Percentiles rank a stretch among this genome's conserved stretches.
phyloP scores from a whole-genome alignment of 1,284 basidiomycete species.

The Moniliella sp. region DNA sequence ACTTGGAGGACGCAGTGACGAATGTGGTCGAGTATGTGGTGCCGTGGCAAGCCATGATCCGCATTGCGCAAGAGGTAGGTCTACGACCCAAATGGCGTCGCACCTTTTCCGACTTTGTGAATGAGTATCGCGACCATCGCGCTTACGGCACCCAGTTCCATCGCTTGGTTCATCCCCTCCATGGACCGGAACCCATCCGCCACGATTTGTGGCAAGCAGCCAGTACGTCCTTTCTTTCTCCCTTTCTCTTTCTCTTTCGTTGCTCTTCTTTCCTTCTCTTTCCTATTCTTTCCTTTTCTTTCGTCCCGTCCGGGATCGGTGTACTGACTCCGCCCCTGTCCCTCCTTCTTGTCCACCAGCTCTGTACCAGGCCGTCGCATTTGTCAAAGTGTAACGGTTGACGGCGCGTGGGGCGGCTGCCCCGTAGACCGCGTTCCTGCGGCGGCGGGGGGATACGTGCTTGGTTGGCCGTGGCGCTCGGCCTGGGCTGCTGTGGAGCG shows the following conservation, averaged over 20 bases:
- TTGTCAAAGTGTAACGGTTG: no score
- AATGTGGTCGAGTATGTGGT: constrained; percentile 83
- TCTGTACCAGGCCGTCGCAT: no score
- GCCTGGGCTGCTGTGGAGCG: no score
- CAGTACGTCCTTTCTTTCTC: constrained; percentile 4
- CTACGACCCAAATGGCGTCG: constrained; percentile 56
- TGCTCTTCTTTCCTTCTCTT: constrained; percentile 5
- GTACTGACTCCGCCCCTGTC: no score
- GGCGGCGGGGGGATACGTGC: no score
- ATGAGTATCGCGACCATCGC: constrained; percentile 7
- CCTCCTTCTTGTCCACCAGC: no score
- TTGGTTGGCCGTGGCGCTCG: no score
- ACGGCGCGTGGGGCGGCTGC: no score
- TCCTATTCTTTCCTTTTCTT: no score
- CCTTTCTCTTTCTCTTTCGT: background rate
- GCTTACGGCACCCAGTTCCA: constrained; percentile 11
- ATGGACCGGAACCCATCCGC: constrained; percentile 8
- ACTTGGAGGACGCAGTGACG: constrained; percentile 75
- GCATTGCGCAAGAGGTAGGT: constrained; percentile 62
- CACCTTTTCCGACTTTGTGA: constrained; percentile 43
- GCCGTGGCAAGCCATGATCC: constrained; percentile 80
- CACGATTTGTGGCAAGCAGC: constrained; percentile 26
- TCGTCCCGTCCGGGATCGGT: no score
- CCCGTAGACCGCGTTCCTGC: no score
- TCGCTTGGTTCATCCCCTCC: background rate